phyloP scores from a whole-genome alignment of 1,284 basidiomycete species.

The Sporisorium exsertum region DNA sequence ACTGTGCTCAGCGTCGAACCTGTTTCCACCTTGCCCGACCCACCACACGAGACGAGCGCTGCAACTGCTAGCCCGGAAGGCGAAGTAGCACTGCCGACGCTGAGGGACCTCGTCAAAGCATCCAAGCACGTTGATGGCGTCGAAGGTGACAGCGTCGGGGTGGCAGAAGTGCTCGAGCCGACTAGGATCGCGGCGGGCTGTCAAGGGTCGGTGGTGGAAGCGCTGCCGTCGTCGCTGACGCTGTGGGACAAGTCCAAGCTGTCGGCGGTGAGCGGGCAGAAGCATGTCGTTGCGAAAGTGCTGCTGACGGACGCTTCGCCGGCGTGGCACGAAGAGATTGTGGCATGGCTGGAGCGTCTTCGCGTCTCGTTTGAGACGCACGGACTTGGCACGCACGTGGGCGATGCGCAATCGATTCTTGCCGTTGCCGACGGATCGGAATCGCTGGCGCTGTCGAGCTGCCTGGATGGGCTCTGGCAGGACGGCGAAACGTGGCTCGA shows the following conservation, averaged over 20 bases:
- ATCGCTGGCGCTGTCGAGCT: conserved; percentile 36
- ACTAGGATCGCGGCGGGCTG: conserved; percentile 53
- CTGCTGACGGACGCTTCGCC: conserved; percentile 44
- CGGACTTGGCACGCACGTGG: conserved; percentile 50
- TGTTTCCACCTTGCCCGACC: not conserved
- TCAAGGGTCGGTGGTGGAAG: conserved; percentile 50
- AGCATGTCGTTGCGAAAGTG: conserved; percentile 53
- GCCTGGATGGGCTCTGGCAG: conserved; percentile 31
- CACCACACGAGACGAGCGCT: not conserved
- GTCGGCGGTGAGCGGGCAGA: conserved; percentile 52
- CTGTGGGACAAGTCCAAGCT: conserved; percentile 65
- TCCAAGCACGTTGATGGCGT: not conserved
- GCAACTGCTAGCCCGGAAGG: not conserved
- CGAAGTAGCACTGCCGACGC: conserved; percentile 9
- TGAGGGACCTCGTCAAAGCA: conserved; percentile 13
- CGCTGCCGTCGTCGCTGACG: conserved; percentile 51
- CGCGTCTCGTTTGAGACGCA: conserved; percentile 36
- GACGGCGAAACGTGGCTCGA: conserved; percentile 49
- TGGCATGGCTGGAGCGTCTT: conserved; percentile 51
- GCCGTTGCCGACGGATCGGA: conserved; percentile 38
- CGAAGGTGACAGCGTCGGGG: not conserved
- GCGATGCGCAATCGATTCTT: conserved; percentile 27
- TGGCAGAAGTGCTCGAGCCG: conserved; percentile 48
- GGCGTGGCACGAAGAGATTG: conserved; percentile 46
- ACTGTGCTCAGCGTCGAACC: conserved; percentile 21